Conservation (phyloP, 2,329 filamentous ascomycete genomes). For the Diaporthe eres region DNA sequence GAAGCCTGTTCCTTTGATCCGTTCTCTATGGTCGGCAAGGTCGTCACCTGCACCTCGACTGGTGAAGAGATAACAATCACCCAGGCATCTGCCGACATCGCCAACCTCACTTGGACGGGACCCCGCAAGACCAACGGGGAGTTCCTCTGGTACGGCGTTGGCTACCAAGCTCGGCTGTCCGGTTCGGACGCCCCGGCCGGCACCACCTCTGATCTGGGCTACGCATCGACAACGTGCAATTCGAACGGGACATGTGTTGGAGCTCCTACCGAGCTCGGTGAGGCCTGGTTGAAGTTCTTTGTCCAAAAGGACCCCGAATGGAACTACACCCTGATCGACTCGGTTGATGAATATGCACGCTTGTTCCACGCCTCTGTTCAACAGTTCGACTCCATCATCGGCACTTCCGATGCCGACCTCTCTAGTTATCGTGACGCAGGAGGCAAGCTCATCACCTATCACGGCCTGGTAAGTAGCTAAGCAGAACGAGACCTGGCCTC, state of each 20-base stretch:
- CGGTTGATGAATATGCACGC: slow-evolving; percentile 1
- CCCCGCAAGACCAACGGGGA: background rate
- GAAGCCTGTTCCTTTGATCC: slow-evolving; percentile 49
- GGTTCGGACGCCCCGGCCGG: background rate
- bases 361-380: slow-evolving; percentile 2
- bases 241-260: slow-evolving; percentile 10
- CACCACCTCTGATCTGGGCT: slow-evolving; percentile 9
- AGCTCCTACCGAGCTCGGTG: background rate
- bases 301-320: background rate
- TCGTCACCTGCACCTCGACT: background rate
- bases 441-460: slow-evolving; percentile 19
- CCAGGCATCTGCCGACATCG: background rate
- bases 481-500: no score
- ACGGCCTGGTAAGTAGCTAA: background rate
- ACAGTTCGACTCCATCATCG: slow-evolving; percentile 10
- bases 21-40: background rate
- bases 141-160: slow-evolving; percentile 3
- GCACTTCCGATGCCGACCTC: slow-evolving; percentile 12
- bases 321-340: background rate
- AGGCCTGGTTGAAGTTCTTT: background rate
- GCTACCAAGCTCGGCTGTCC: slow-evolving; percentile 1
- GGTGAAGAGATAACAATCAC: background rate
- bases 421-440: background rate
- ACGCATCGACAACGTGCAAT: background rate
- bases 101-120: slow-evolving; percentile 2